Evolutionary conservation across 1,284 basidiomycete genomes (phyloP).

Genomic region (Pyrrhoderma lamaoense): DNA sequence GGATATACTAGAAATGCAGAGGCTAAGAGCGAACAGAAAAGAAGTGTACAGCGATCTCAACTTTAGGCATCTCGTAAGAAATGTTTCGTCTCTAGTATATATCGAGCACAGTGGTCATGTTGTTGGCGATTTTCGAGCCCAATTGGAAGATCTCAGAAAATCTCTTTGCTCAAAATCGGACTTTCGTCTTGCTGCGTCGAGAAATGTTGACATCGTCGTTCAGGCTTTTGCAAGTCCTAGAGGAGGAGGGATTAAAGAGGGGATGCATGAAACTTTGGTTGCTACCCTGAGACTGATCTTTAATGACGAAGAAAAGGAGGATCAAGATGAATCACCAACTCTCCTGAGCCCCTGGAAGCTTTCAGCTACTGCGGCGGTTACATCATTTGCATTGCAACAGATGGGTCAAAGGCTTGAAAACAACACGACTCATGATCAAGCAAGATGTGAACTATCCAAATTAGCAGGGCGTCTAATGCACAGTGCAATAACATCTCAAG

Average conservation of each 20-base stretch:
- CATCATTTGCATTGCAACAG: conserved; percentile 66
- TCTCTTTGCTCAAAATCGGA: conserved; percentile 51
- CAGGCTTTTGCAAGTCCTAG: conserved; percentile 54
- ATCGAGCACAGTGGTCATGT: conserved; percentile 56
- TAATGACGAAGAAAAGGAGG: conserved; percentile 37
- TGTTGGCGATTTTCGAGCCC: conserved; percentile 38
- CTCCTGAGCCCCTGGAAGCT: conserved; percentile 76
- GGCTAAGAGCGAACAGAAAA: conserved; percentile 56
- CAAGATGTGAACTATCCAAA: conserved; percentile 51
- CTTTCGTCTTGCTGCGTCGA: conserved; percentile 65
- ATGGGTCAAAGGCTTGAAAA: conserved; percentile 57
- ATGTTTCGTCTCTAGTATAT: conserved; percentile 59
- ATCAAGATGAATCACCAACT: conserved; percentile 36
- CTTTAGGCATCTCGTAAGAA: conserved; percentile 52
- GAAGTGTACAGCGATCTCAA: conserved; percentile 58
- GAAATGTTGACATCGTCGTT: conserved; percentile 61
- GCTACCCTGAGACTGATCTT: conserved; percentile 56
- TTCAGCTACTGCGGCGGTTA: conserved; percentile 67
- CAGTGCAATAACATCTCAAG: conserved; percentile 62
- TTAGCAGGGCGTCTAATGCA: conserved; percentile 60
- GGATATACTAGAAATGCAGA: conserved; percentile 57
- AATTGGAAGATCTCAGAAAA: conserved; percentile 44
- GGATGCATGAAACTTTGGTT: conserved; percentile 55
- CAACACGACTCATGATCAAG: conserved; percentile 43
- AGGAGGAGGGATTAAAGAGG: conserved; percentile 26